These are phyloP conservation scores for Flammula alnicola DNA, from an alignment of 1,284 basidiomycete species.

Conservation along the genomic window DNA sequence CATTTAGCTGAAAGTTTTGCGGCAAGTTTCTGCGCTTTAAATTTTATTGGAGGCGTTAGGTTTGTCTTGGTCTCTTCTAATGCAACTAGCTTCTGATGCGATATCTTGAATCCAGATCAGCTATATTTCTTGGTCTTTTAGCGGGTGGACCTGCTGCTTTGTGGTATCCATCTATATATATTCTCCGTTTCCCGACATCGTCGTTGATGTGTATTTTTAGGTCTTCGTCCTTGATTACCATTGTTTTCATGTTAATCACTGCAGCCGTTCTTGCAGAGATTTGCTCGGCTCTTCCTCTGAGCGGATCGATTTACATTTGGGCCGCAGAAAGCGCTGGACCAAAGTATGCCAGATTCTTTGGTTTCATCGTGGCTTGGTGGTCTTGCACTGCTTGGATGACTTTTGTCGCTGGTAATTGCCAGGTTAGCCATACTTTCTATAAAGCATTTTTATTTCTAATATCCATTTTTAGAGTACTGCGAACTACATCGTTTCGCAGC, in stretches of 20 bases:
- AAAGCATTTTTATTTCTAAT: not conserved
- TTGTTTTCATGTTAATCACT: slow-evolving; percentile 85
- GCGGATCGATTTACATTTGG: slow-evolving; percentile 91
- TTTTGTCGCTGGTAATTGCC: slow-evolving; percentile 82
- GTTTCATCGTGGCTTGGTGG: slow-evolving; percentile 91
- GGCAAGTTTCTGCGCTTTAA: slow-evolving; percentile 82
- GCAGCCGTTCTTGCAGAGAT: slow-evolving; percentile 86
- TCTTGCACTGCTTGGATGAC: slow-evolving; percentile 90
- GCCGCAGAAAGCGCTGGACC: slow-evolving; percentile 86
- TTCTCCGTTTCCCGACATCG: not conserved
- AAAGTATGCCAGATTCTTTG: slow-evolving; percentile 82
- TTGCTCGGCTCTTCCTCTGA: slow-evolving; percentile 83
- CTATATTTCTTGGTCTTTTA: slow-evolving; percentile 79
- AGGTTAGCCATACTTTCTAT: slow-evolving; percentile 47
- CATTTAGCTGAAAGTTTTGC: slow-evolving; percentile 81
- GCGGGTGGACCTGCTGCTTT: slow-evolving; percentile 86
- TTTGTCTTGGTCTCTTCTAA: slow-evolving; percentile 33
- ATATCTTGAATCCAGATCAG: slow-evolving; percentile 50
- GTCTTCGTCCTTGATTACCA: slow-evolving; percentile 80
- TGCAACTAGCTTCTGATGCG: not conserved
- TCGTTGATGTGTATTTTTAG: slow-evolving; percentile 40
- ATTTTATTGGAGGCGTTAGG: slow-evolving; percentile 87
- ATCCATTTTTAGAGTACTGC: slow-evolving; percentile 64
- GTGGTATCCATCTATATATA: slow-evolving; percentile 62
- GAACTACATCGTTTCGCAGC: slow-evolving; percentile 82